Conservation (phyloP, 371 early-diverging fungal genomes). For the Mortierella sp. region DNA sequence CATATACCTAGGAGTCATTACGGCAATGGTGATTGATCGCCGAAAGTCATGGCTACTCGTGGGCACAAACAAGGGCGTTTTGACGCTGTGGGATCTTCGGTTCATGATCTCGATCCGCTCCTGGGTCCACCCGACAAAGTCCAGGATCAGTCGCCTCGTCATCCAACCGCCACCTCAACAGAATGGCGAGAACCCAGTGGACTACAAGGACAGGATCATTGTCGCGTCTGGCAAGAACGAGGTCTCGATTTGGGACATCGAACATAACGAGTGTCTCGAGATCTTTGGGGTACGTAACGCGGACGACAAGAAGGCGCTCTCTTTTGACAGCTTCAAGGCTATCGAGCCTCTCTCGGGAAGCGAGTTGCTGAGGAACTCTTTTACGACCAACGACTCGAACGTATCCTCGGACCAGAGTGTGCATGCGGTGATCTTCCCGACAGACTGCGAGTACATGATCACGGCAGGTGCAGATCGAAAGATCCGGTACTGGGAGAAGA, state of each 20-base stretch:
- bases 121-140: slow-evolving; percentile 86
- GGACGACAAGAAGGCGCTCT: slow-evolving; percentile 69
- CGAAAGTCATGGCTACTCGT: slow-evolving; percentile 78
- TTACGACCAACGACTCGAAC: slow-evolving; percentile 67
- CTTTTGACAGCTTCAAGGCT: slow-evolving; percentile 67
- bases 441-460: slow-evolving; percentile 75
- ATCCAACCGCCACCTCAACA: slow-evolving; percentile 65
- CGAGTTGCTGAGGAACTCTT: slow-evolving; percentile 65
- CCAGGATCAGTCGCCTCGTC: slow-evolving; percentile 75
- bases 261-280: slow-evolving; percentile 76
- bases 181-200: slow-evolving; percentile 39
- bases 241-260: slow-evolving; percentile 89
- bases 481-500: slow-evolving; percentile 86
- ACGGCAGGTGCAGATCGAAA: slow-evolving; percentile 88
- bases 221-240: slow-evolving; percentile 84
- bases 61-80: slow-evolving; percentile 87
- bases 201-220: slow-evolving; percentile 57
- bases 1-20: slow-evolving; percentile 67
- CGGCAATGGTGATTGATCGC: slow-evolving; percentile 78
- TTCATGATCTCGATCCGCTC: slow-evolving; percentile 83
- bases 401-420: slow-evolving; percentile 66
- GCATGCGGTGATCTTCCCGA: slow-evolving; percentile 66
- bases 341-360: slow-evolving; percentile 66
- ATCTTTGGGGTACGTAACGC: slow-evolving; percentile 74
- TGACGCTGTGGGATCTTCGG: slow-evolving; percentile 88